Evolutionary conservation across 2,329 filamentous ascomycete species (phyloP).

Genomic region (Aspergillus puulaauensis): DNA sequence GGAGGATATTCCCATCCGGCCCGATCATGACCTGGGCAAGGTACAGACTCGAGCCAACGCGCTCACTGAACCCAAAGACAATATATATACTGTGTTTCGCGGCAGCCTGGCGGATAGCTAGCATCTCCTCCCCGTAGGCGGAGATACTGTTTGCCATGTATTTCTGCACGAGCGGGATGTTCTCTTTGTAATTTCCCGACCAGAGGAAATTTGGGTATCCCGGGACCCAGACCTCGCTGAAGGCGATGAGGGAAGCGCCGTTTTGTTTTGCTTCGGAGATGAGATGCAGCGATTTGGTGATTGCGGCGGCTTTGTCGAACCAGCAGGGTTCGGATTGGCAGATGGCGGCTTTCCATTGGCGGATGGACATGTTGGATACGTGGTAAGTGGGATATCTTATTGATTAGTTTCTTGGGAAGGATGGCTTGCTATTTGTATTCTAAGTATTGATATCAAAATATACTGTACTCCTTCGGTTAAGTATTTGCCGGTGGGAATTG

Average conservation of each 20-base stretch:
- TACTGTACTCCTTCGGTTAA: too few species aligned
- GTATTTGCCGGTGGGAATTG: too few species aligned
- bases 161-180: background rate
- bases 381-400: too few species aligned
- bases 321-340: background rate
- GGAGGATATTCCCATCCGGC: too few species aligned
- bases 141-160: background rate
- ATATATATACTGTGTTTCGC: too few species aligned
- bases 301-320: background rate
- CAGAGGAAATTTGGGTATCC: background rate
- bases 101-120: too few species aligned
- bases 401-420: too few species aligned
- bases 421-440: too few species aligned
- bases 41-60: too few species aligned
- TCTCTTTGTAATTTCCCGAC: background rate
- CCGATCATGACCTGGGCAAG: too few species aligned
- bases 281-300: background rate
- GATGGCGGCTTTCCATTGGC: background rate
- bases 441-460: too few species aligned
- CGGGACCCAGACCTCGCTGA: background rate
- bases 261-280: background rate
- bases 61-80: too few species aligned
- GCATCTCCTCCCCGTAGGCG: background rate
- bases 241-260: background rate
- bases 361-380: background rate